Base-by-base conservation (phyloP, 2,329 filamentous ascomycete genomes). In the Leptographium lundbergii region DNA sequence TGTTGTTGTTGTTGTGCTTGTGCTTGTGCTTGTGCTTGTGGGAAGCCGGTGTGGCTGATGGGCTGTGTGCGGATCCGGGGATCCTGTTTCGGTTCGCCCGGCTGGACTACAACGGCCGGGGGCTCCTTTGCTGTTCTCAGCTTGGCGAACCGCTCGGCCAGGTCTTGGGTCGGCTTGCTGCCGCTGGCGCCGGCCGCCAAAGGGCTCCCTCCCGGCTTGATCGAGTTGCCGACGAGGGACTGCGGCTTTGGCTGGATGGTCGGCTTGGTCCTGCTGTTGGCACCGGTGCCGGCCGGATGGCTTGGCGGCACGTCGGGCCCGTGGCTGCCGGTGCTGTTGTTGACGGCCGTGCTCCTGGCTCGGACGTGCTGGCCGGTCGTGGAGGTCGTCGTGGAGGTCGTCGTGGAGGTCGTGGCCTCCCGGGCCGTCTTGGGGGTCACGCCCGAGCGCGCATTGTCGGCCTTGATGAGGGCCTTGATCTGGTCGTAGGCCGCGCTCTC, bases 231-330 rank as follows among this genome's bases (percentile, higher is more conserved):
- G 65, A 86, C 83, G 2, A 89, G 74, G 5, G 79, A 78, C 57
- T 82, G 76, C 0, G 87, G 87, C 64, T 90, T 90, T 3, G 86
- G 86, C 27, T 84, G 81, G 10, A 87, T 72, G 5, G 67, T 63
- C 2, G 78, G 78, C 61, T 75, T 81, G 32, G 68, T 60, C 65
- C 72, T 68, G 39, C 27, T 11, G 42, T n/a, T n/a, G 42, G 29
- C 29, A 5, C 63, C 54, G 13, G 45, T 11, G 22, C 42, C 36
- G 29, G 5, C 42, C 13, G 36, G 5, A 7, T 34, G 39, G 27
- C 34, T 42, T 3, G 27, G 45, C 9, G 39, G 17, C 14, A 39
- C 24, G n/a, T 51, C 42, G 13, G 52, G 59, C n/a, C 57, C 48
- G 19, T 57, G 19, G 34, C 17, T 45, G 32, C 22, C 14, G 27